These are phyloP conservation scores for Suhomyces kilbournensis DNA, from an alignment of 805 yeast genomes.

Conservation along the genomic window DNA sequence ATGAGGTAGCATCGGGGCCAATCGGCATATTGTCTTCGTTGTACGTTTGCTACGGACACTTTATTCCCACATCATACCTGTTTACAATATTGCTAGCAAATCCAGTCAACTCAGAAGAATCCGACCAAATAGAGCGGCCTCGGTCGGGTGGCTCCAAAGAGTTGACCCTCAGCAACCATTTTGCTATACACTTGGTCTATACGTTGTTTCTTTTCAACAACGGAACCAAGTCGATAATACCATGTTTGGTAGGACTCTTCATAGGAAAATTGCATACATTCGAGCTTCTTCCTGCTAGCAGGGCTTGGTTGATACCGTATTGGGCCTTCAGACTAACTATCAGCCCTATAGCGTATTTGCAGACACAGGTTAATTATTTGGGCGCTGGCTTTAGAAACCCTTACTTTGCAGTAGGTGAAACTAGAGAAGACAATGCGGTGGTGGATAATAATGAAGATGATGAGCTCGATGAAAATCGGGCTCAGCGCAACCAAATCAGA, in stretches of 20 bases:
- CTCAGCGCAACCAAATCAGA: slow-evolving; percentile 25
- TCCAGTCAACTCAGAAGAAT: slow-evolving; percentile 10
- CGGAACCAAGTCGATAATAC: slow-evolving; percentile 34
- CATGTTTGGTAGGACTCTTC: slow-evolving; percentile 36
- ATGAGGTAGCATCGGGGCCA: slow-evolving; percentile 39
- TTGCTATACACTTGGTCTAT: slow-evolving; percentile 38
- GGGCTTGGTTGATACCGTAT: slow-evolving; percentile 31
- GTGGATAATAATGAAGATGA: slow-evolving; percentile 21
- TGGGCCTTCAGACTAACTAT: slow-evolving; percentile 24
- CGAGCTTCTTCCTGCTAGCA: slow-evolving; percentile 38
- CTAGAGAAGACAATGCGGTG: slow-evolving; percentile 20
- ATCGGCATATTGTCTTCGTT: slow-evolving; percentile 38
- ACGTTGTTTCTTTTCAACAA: slow-evolving; percentile 36
- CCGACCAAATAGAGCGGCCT: neutral
- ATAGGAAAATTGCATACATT: slow-evolving; percentile 34
- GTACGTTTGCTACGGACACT: slow-evolving; percentile 35
- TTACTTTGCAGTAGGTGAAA: neutral
- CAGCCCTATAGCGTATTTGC: slow-evolving; percentile 1
- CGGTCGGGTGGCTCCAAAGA: slow-evolving; percentile 9
- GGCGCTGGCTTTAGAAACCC: neutral
- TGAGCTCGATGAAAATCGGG: slow-evolving; percentile 18
- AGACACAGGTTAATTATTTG: neutral
- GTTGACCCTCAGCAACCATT: slow-evolving; percentile 33
- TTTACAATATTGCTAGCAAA: slow-evolving; percentile 30
- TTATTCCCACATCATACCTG: slow-evolving; percentile 33